phyloP scores from a whole-genome alignment of 345 rosid species.

The Cardamine resedifolia region DNA sequence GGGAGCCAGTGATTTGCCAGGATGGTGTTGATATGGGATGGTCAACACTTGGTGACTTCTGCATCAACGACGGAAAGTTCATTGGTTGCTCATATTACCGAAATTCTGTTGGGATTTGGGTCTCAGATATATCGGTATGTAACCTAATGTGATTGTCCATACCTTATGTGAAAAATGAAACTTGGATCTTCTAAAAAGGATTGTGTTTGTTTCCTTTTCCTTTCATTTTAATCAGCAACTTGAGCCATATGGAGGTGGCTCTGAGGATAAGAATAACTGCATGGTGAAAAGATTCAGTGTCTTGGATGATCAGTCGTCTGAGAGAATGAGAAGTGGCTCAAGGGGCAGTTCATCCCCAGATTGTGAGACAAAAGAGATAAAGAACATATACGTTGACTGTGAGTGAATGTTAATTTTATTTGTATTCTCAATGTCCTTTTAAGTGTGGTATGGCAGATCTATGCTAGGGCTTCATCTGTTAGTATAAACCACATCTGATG shows the following conservation, averaged over 20 bases:
- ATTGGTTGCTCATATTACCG: constrained; percentile 79
- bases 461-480: constrained; percentile 35
- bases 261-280: constrained; percentile 43
- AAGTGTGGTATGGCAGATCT: constrained; percentile 5
- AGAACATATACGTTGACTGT: constrained; percentile 95
- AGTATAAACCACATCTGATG: not conserved
- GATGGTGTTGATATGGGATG: constrained; percentile 83
- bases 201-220: not conserved
- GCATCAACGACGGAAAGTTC: constrained; percentile 80
- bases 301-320: constrained; percentile 44
- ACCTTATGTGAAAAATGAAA: not conserved
- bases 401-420: constrained; percentile 41
- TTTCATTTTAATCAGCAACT: constrained; percentile 51
- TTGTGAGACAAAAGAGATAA: constrained; percentile 68
- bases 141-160: constrained; percentile 11
- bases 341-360: constrained; percentile 64
- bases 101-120: constrained; percentile 87
- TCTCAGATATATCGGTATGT: constrained; percentile 70
- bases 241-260: constrained; percentile 66
- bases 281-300: constrained; percentile 46
- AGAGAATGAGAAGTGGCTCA: constrained; percentile 45
- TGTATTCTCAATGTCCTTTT: not conserved
- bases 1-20: constrained; percentile 93
- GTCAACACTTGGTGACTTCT: constrained; percentile 90
- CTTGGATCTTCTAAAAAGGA: not conserved